Percentiles rank a stretch among this genome's conserved stretches.
Conservation (phyloP, 2,329 filamentous ascomycete genomes). For the Hymenoscyphus linearis region DNA sequence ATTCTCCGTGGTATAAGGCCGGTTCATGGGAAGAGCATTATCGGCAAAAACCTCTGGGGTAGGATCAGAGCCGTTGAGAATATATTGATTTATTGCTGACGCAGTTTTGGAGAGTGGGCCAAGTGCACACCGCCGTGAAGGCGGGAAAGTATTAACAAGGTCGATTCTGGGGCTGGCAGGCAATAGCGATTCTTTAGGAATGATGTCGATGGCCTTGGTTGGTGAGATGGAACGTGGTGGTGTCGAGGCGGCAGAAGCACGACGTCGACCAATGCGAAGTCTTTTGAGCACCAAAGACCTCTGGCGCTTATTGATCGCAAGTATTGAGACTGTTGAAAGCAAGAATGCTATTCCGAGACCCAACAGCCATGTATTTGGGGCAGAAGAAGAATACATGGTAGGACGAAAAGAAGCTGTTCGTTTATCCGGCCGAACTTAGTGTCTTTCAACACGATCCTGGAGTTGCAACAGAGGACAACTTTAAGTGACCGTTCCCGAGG, state of each 20-base stretch:
- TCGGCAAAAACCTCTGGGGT: slow-evolving; percentile 16
- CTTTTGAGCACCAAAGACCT: slow-evolving; percentile 22
- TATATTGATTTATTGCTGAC: slow-evolving; percentile 16
- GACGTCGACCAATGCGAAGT: slow-evolving; percentile 25
- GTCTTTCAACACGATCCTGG: background rate
- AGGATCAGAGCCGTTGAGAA: slow-evolving; percentile 17
- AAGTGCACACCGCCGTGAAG: slow-evolving; percentile 26
- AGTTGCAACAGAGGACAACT: background rate
- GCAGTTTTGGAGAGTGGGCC: slow-evolving; percentile 21
- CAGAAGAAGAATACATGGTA: slow-evolving; percentile 17
- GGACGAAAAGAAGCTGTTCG: background rate
- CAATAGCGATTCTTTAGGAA: slow-evolving; percentile 1
- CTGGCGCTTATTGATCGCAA: slow-evolving; percentile 22
- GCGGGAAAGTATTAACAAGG: slow-evolving; percentile 25
- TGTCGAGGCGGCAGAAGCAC: slow-evolving; percentile 29
- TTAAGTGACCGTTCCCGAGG: background rate
- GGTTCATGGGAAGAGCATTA: slow-evolving; percentile 22
- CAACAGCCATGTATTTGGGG: slow-evolving; percentile 23
- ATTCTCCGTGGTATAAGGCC: slow-evolving; percentile 25
- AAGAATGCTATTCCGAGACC: slow-evolving; percentile 24
- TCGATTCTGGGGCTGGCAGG: slow-evolving; percentile 13
- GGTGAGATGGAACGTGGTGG: slow-evolving; percentile 30
- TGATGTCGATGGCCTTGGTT: slow-evolving; percentile 13
- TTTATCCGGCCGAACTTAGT: background rate
- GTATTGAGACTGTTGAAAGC: slow-evolving; percentile 15